phyloP scores from a whole-genome alignment of 2,329 filamentous ascomycete genomes.

The Sporothrix variecibatus region DNA sequence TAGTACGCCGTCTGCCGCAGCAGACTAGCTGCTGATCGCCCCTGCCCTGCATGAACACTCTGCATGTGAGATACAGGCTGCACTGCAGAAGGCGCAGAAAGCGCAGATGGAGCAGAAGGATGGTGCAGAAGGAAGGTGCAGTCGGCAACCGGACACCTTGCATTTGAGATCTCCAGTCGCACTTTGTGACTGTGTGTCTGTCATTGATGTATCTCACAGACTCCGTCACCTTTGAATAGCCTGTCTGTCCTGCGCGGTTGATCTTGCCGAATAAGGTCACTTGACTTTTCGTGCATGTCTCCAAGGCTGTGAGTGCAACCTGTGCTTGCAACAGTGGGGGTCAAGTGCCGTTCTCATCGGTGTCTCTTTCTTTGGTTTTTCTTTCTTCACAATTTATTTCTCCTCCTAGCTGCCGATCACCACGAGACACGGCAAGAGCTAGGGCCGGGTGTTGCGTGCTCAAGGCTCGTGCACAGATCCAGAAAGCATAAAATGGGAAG shows the following conservation, averaged over 20 bases:
- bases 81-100: not conserved
- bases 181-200: not conserved
- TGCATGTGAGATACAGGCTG: slow-evolving; percentile 10
- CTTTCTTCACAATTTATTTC: not conserved
- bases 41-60: not conserved
- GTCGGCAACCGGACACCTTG: slow-evolving; percentile 6
- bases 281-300: not conserved
- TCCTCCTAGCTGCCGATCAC: not conserved
- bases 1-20: not conserved
- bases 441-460: slow-evolving; percentile 1
- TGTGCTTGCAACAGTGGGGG: slow-evolving; percentile 6
- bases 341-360: not conserved
- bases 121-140: not conserved
- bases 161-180: not conserved
- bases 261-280: slow-evolving; percentile 11
- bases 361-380: not conserved
- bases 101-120: not conserved
- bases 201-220: not conserved
- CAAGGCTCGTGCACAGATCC: not conserved
- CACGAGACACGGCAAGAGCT: not conserved
- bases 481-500: not conserved
- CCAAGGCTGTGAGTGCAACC: not conserved
- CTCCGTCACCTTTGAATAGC: not conserved
- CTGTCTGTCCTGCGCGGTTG: not conserved
- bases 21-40: not conserved